Percentiles rank a stretch among this genome's conserved stretches.
phyloP scores from a whole-genome alignment of 768 basidiomycete genomes.

The Aureoboletus auriporus region DNA sequence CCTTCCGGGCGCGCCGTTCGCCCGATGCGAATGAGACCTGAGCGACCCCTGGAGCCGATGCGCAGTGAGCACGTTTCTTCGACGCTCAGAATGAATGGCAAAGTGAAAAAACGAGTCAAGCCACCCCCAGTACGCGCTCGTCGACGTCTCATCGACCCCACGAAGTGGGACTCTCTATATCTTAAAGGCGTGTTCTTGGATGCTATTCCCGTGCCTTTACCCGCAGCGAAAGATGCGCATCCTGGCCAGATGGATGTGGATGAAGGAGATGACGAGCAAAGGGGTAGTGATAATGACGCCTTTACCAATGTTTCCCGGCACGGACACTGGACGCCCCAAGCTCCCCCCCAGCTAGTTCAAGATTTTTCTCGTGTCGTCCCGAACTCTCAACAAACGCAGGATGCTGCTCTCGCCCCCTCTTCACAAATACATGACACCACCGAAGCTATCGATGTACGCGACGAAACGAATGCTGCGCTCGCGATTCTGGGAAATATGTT shows the following conservation, averaged over 20 bases:
- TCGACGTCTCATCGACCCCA: conserved; percentile 66
- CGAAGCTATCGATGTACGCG: conserved; percentile 2
- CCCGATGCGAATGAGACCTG: conserved; percentile 69
- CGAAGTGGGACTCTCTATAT: conserved; percentile 65
- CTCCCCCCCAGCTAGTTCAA: neutral
- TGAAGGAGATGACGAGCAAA: neutral
- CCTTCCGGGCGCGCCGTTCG: conserved; percentile 60
- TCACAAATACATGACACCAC: neutral
- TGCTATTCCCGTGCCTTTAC: conserved; percentile 13
- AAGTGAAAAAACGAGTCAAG: conserved; percentile 43
- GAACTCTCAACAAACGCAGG: neutral
- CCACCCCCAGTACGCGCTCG: conserved; percentile 58
- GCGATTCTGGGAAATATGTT: conserved; percentile 51
- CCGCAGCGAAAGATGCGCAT: neutral
- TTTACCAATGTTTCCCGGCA: neutral
- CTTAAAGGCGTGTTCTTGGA: conserved; percentile 69
- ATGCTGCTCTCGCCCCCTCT: neutral
- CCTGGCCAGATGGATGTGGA: neutral
- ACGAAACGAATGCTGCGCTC: conserved; percentile 16
- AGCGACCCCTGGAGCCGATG: conserved; percentile 45
- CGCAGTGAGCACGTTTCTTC: conserved; percentile 2
- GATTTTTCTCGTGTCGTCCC: no score
- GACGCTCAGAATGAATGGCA: conserved; percentile 14
- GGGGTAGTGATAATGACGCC: neutral
- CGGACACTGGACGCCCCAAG: neutral